These are phyloP conservation scores for Bothriochloa decipiens DNA, from an alignment of 176 grass and related monocot species.

Conservation along the genomic window DNA sequence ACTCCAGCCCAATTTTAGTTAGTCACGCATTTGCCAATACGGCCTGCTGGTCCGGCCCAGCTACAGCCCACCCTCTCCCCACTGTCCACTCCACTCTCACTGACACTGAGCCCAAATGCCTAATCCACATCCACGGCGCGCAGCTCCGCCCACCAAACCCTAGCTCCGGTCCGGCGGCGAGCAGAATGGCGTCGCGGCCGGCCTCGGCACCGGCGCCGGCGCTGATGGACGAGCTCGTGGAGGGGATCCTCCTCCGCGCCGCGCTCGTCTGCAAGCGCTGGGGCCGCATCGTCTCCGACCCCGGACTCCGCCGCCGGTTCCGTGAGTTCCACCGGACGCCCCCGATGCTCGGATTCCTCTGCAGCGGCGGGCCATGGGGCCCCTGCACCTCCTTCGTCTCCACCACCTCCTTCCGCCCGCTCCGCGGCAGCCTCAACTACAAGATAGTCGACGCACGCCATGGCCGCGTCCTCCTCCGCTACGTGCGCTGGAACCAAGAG, in stretches of 20 bases:
- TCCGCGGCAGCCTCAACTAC: background rate
- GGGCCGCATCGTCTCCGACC: background rate
- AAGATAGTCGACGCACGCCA: background rate
- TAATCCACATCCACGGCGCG: no score
- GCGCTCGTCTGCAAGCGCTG: background rate
- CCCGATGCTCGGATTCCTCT: background rate
- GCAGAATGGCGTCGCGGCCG: background rate
- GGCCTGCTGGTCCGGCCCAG: no score
- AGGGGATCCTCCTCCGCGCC: background rate
- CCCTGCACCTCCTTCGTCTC: background rate
- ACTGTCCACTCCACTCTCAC: no score
- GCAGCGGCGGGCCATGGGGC: no score
- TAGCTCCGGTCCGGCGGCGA: background rate
- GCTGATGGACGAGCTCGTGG: background rate
- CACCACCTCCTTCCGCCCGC: background rate
- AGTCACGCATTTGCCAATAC: no score
- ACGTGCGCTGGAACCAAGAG: background rate
- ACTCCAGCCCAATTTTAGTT: no score
- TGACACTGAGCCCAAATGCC: no score
- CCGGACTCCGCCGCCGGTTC: background rate
- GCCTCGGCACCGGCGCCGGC: background rate
- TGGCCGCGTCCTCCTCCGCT: conserved; percentile 21
- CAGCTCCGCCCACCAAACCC: background rate
- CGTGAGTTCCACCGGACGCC: background rate
- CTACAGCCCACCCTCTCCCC: no score